Evolutionary conservation across 202 grass and related monocot genomes (phyloP).

Genomic region (Panicum hallii): DNA sequence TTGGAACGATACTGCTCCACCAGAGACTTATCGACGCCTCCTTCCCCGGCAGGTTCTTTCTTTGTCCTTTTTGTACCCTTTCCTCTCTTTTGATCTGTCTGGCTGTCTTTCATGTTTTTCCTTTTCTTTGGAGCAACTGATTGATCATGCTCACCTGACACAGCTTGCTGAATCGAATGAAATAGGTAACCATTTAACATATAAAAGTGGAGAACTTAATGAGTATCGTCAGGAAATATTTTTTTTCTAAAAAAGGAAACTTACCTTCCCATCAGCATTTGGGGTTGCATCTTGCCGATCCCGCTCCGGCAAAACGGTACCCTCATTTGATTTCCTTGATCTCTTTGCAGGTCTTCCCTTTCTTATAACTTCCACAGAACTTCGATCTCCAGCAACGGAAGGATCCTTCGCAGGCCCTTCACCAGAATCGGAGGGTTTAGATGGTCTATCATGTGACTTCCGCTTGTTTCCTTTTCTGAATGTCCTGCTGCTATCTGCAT

Average conservation of each 20-base stretch:
- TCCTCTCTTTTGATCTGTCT: conserved; percentile 45
- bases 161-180: conserved; percentile 51
- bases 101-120: conserved; percentile 52
- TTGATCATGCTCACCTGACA: conserved; percentile 10
- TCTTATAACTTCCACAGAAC: conserved; percentile 21
- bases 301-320: conserved; percentile 30
- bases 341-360: conserved; percentile 50
- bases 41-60: conserved; percentile 45
- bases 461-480: conserved; percentile 54
- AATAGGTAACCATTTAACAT: conserved; percentile 30
- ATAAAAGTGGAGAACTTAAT: conserved; percentile 14
- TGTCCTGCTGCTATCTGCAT: conserved; percentile 39
- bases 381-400: conserved; percentile 20
- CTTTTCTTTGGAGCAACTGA: conserved; percentile 46
- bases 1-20: conserved; percentile 79
- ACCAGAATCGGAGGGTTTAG: conserved; percentile 38
- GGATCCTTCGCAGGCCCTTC: conserved; percentile 35
- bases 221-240: conserved; percentile 2
- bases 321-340: conserved; percentile 50
- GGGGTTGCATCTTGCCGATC: conserved; percentile 5
- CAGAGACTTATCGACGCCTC: conserved; percentile 69
- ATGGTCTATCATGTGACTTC: conserved; percentile 43
- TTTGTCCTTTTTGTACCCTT: conserved; percentile 52
- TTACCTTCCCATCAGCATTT: conserved; percentile 44
- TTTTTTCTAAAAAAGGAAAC: conserved; percentile 7